Evolutionary conservation across 192 early-diverging fungal genomes (phyloP).

Genomic region (Tieghemiomyces parasiticus): DNA sequence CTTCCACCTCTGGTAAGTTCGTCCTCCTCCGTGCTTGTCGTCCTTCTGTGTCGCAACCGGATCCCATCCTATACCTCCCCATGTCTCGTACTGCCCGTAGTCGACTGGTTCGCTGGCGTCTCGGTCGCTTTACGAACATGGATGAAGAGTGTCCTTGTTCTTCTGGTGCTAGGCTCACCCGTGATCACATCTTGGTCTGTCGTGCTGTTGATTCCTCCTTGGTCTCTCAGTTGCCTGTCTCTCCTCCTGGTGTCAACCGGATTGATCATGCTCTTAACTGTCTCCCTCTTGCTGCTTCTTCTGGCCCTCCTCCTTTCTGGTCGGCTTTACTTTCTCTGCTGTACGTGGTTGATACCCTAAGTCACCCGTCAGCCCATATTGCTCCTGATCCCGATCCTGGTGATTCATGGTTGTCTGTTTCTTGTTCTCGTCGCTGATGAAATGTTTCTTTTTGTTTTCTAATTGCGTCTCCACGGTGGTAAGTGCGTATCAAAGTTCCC

Average conservation of each 20-base stretch:
- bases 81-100: neutral
- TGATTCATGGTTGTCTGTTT: neutral
- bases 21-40: neutral
- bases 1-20: neutral
- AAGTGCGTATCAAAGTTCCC: neutral
- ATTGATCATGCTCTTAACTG: neutral
- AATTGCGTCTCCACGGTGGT: neutral
- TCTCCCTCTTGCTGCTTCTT: neutral
- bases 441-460: neutral
- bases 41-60: neutral
- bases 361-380: neutral
- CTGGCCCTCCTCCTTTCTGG: neutral
- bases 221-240: neutral
- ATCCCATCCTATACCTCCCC: neutral
- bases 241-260: neutral
- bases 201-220: neutral
- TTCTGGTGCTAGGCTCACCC: neutral
- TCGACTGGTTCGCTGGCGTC: neutral
- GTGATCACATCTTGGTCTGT: neutral
- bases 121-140: neutral
- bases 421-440: neutral
- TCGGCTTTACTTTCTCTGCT: neutral
- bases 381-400: neutral
- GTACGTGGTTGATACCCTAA: neutral
- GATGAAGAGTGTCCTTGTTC: neutral